phyloP scores from a whole-genome alignment of 768 basidiomycete genomes.

The Astraeus odoratus region DNA sequence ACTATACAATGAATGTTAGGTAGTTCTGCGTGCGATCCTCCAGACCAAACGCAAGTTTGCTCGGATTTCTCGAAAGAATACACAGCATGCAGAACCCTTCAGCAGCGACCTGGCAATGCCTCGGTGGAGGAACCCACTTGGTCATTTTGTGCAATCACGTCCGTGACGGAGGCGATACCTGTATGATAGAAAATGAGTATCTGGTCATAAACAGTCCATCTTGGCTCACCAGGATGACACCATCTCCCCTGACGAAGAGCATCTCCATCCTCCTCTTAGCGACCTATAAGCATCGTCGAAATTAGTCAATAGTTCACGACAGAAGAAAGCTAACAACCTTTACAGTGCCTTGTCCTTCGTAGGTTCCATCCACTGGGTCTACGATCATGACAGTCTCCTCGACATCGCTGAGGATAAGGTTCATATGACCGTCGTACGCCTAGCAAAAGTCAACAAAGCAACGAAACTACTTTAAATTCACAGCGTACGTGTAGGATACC shows the following conservation, averaged over 20 bases:
- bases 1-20: conserved; percentile 4
- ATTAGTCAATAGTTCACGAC: background rate
- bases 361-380: conserved; percentile 66
- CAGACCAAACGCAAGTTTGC: background rate
- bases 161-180: conserved; percentile 81
- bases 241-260: conserved; percentile 96
- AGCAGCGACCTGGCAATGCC: conserved; percentile 15
- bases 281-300: conserved; percentile 41
- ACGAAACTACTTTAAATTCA: background rate
- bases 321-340: conserved; percentile 40
- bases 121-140: conserved; percentile 2
- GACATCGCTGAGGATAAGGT: conserved; percentile 94
- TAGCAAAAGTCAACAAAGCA: conserved; percentile 27
- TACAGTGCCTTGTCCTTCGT: conserved; percentile 52
- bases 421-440: conserved; percentile 99
- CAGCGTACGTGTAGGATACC: conserved; percentile 84
- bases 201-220: background rate
- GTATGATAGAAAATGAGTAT: conserved; percentile 9
- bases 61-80: conserved; percentile 25
- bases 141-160: conserved; percentile 33
- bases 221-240: conserved; percentile 81
- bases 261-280: conserved; percentile 95
- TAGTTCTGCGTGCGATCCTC: background rate
- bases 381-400: conserved; percentile 97
- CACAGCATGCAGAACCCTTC: no score